Percentiles rank a stretch among this genome's conserved stretches.
phyloP scores from a whole-genome alignment of 1,139 yeast genomes.

The Yamadazyma dendronema region DNA sequence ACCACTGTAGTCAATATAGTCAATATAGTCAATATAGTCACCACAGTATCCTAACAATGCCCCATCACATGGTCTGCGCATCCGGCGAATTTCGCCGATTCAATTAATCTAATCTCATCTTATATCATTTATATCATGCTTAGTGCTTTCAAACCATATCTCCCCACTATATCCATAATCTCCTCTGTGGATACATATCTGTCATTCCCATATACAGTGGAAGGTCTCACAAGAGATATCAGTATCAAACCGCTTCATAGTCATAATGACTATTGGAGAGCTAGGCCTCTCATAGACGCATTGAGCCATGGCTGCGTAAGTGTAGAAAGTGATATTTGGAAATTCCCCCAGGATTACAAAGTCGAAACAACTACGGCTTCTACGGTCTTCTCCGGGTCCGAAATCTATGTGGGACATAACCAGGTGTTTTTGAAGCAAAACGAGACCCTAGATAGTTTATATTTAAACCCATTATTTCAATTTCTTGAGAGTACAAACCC shows the following conservation, averaged over 20 bases:
- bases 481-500: slow-evolving; percentile 49
- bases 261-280: slow-evolving; percentile 77
- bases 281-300: slow-evolving; percentile 61
- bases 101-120: background rate
- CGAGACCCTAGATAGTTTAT: slow-evolving; percentile 49
- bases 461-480: slow-evolving; percentile 51
- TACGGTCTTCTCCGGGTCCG: slow-evolving; percentile 26
- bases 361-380: slow-evolving; percentile 21
- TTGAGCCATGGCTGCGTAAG: slow-evolving; percentile 57
- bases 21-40: no score
- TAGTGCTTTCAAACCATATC: slow-evolving; percentile 14
- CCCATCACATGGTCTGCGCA: no score
- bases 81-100: slow-evolving; percentile 2
- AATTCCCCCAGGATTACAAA: slow-evolving; percentile 31
- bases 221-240: slow-evolving; percentile 49
- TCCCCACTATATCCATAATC: background rate
- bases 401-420: slow-evolving; percentile 69
- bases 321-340: slow-evolving; percentile 75
- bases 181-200: background rate
- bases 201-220: slow-evolving; percentile 18
- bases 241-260: slow-evolving; percentile 57
- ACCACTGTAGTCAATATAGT: no score
- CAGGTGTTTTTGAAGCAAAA: slow-evolving; percentile 41
- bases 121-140: no score
- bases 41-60: no score